These are phyloP conservation scores for Pezicula rhizophila DNA, from an alignment of 2,329 filamentous ascomycete species.

Conservation along the genomic window DNA sequence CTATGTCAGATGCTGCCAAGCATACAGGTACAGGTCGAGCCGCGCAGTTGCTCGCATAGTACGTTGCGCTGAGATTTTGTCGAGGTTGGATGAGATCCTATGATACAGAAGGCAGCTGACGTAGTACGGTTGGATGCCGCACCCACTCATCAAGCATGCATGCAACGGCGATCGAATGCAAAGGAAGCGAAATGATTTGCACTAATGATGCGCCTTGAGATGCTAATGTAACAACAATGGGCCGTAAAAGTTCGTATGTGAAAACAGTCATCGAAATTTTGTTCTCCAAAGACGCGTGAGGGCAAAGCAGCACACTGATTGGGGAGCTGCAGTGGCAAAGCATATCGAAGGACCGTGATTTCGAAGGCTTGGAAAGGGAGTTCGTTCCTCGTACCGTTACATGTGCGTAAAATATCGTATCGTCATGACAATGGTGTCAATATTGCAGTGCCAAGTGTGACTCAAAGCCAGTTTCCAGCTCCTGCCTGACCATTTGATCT, in stretches of 20 bases:
- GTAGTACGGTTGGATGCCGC: neutral
- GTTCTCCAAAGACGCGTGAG: constrained; percentile 1
- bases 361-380: constrained; percentile 24
- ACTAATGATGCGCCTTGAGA: constrained; percentile 15
- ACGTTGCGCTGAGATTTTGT: constrained; percentile 26
- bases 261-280: constrained; percentile 24
- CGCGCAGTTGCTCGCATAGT: constrained; percentile 26
- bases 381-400: constrained; percentile 30
- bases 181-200: constrained; percentile 13
- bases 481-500: constrained; percentile 20
- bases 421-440: constrained; percentile 20
- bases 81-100: constrained; percentile 25
- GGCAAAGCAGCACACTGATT: neutral
- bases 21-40: constrained; percentile 28
- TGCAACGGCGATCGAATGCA: constrained; percentile 21
- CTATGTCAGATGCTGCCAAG: constrained; percentile 17
- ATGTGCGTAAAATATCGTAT: constrained; percentile 28
- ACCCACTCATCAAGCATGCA: constrained; percentile 12
- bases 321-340: neutral
- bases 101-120: constrained; percentile 27
- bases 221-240: constrained; percentile 29
- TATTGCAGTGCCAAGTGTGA: constrained; percentile 3
- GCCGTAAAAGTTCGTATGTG: constrained; percentile 28
- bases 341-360: constrained; percentile 11
- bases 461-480: constrained; percentile 26